Conservation (phyloP, 306 rosid species). For the Boehmeria nivea region DNA sequence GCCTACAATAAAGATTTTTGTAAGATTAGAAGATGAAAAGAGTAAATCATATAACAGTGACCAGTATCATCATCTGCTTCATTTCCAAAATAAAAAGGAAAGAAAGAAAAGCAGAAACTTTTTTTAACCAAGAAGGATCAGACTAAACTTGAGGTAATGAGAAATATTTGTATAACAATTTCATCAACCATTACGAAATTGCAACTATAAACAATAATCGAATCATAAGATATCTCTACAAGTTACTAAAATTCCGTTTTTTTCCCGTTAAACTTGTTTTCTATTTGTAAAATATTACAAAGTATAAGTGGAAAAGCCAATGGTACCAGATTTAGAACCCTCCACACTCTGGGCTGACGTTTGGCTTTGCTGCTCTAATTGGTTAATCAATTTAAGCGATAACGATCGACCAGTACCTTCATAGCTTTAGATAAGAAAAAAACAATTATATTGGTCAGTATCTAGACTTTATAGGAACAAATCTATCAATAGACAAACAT, state of each 20-base stretch:
- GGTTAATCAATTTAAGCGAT: conserved; percentile 80
- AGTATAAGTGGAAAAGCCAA: conserved; percentile 6
- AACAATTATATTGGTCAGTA: background rate
- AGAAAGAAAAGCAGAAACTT: background rate
- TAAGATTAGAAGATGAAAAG: background rate
- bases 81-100: too few species aligned
- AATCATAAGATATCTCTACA: too few species aligned
- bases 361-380: conserved; percentile 75
- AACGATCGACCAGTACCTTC: conserved; percentile 96
- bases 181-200: too few species aligned
- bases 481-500: too few species aligned
- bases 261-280: too few species aligned
- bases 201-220: too few species aligned
- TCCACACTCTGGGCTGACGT: conserved; percentile 47
- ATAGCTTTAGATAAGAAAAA: conserved; percentile 43
- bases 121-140: too few species aligned
- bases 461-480: background rate
- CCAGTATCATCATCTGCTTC: too few species aligned
- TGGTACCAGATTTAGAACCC: conserved; percentile 58
- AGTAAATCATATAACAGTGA: background rate
- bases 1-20: conserved; percentile 40
- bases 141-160: too few species aligned
- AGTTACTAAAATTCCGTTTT: background rate
- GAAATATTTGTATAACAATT: too few species aligned
- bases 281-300: background rate